phyloP scores from a whole-genome alignment of 805 yeast genomes.

The Aciculoconidium aculeatum region DNA sequence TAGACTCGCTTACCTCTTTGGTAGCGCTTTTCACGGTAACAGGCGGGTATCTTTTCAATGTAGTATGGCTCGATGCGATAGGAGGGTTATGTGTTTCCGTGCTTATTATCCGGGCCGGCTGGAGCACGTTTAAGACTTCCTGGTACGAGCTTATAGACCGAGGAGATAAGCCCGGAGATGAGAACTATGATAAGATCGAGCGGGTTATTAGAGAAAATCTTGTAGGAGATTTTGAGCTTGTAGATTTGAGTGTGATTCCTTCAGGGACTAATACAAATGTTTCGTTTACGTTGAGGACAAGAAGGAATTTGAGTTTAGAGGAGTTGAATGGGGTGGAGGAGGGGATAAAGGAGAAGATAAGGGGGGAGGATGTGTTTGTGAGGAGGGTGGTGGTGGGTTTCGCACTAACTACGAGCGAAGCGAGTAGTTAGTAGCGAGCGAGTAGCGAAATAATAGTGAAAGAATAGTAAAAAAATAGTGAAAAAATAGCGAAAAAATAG shows the following conservation, averaged over 20 bases:
- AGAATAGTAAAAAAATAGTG: too few species aligned
- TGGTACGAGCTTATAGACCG: slow-evolving; percentile 74
- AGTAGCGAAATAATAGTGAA: background rate
- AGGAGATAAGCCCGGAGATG: slow-evolving; percentile 49
- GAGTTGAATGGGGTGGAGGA: slow-evolving; percentile 27
- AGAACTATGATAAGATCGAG: slow-evolving; percentile 40
- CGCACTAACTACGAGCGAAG: too few species aligned
- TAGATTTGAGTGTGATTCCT: slow-evolving; percentile 42
- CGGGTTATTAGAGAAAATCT: slow-evolving; percentile 27
- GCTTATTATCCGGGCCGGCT: slow-evolving; percentile 80
- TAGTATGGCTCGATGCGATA: slow-evolving; percentile 83
- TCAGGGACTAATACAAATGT: slow-evolving; percentile 55
- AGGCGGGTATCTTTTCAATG: slow-evolving; percentile 70
- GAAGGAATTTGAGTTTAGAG: slow-evolving; percentile 23
- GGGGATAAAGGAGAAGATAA: slow-evolving; percentile 28
- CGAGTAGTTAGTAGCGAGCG: too few species aligned
- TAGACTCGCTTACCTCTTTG: slow-evolving; percentile 84
- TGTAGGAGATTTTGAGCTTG: slow-evolving; percentile 29
- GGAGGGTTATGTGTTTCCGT: slow-evolving; percentile 87
- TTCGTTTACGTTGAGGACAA: slow-evolving; percentile 23
- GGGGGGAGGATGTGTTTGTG: slow-evolving; percentile 35
- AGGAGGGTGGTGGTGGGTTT: slow-evolving; percentile 20
- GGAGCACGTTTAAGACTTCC: slow-evolving; percentile 63
- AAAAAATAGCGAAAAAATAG: too few species aligned
- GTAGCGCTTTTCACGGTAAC: slow-evolving; percentile 88